Conservation (phyloP, 2,329 filamentous ascomycete species). For the Pestalotiopsis sp. region DNA sequence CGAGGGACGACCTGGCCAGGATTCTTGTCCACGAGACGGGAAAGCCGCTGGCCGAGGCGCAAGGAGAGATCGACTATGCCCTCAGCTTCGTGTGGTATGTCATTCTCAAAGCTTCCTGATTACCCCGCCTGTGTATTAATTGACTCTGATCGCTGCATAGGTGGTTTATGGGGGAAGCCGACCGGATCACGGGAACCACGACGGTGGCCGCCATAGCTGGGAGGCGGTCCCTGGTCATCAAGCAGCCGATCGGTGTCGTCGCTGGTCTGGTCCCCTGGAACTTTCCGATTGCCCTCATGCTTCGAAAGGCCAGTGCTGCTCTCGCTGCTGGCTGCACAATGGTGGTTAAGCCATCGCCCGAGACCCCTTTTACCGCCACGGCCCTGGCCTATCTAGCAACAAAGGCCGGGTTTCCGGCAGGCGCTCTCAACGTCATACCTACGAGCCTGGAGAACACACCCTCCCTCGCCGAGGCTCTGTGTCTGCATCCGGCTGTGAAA, state of each 20-base stretch:
- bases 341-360: constrained; percentile 72
- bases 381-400: constrained; percentile 69
- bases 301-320: constrained; percentile 69
- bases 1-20: constrained; percentile 13
- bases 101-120: neutral
- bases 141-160: neutral
- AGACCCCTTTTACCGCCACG: constrained; percentile 74
- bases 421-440: constrained; percentile 61
- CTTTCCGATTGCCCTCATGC: constrained; percentile 68
- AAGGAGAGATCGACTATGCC: constrained; percentile 59
- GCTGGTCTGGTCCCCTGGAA: constrained; percentile 73
- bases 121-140: neutral
- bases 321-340: constrained; percentile 75
- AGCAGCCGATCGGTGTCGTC: constrained; percentile 72
- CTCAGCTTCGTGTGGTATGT: constrained; percentile 47
- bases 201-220: constrained; percentile 62
- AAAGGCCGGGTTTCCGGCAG: constrained; percentile 74
- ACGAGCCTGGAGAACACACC: constrained; percentile 49
- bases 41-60: constrained; percentile 57
- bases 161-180: constrained; percentile 59
- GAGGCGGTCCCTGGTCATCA: constrained; percentile 70
- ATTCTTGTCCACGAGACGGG: constrained; percentile 52
- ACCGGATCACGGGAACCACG: constrained; percentile 58
- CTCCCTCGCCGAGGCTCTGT: constrained; percentile 46
- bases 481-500: constrained; percentile 45